Conservation (phyloP, 2,329 filamentous ascomycete species). For the Lasiodiplodia sp. region DNA sequence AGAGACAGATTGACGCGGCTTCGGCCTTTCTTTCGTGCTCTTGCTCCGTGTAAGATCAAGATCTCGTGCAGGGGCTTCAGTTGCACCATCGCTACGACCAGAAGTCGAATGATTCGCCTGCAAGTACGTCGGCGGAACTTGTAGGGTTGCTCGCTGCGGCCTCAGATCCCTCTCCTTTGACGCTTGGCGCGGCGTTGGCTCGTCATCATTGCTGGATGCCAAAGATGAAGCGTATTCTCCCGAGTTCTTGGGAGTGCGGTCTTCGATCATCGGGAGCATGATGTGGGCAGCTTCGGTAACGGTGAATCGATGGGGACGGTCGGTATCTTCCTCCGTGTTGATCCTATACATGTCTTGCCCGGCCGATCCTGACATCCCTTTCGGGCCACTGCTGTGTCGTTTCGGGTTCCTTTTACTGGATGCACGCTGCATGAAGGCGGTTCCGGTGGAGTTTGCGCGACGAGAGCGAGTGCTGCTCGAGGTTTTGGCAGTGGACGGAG, state of each 20-base stretch:
- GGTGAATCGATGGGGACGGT: slow-evolving; percentile 10
- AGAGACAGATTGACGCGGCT: slow-evolving; percentile 36
- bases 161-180: not conserved
- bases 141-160: not conserved
- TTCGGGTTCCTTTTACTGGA: slow-evolving; percentile 25
- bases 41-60: slow-evolving; percentile 28
- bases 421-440: slow-evolving; percentile 34
- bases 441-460: slow-evolving; percentile 45
- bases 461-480: slow-evolving; percentile 39
- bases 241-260: slow-evolving; percentile 23
- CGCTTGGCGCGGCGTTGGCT: slow-evolving; percentile 10
- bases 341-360: slow-evolving; percentile 9
- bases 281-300: slow-evolving; percentile 15
- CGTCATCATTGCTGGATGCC: slow-evolving; percentile 9
- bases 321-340: slow-evolving; percentile 6
- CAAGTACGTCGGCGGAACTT: slow-evolving; percentile 6
- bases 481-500: slow-evolving; percentile 27
- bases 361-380: not conserved
- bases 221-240: slow-evolving; percentile 21
- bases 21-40: slow-evolving; percentile 33
- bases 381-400: slow-evolving; percentile 22
- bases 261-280: slow-evolving; percentile 27
- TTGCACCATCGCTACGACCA: not conserved
- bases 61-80: slow-evolving; percentile 32
- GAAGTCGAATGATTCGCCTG: not conserved